Evolutionary conservation across 2,329 filamentous ascomycete genomes (phyloP).

Genomic region (Dactylellina cionopaga): DNA sequence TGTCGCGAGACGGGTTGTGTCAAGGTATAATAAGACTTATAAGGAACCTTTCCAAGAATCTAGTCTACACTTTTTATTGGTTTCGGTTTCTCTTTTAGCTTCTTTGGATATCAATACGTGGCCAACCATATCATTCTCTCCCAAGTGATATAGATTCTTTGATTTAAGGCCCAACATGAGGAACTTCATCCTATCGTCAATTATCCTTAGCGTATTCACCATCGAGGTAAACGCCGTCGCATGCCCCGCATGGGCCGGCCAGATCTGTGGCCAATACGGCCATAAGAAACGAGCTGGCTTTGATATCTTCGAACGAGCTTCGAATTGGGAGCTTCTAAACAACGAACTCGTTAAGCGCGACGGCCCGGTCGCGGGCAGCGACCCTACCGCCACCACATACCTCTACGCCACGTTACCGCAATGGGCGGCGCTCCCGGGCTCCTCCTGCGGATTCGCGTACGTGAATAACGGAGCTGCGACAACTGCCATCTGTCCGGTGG

Average conservation of each 20-base stretch:
- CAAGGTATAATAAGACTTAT: slow-evolving; percentile 9
- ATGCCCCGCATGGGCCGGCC: slow-evolving; percentile 32
- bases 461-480: slow-evolving; percentile 28
- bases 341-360: slow-evolving; percentile 23
- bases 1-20: background rate
- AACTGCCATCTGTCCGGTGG: slow-evolving; percentile 37
- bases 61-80: background rate
- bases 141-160: background rate
- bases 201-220: slow-evolving; percentile 1
- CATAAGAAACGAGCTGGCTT: slow-evolving; percentile 32
- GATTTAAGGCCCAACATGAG: slow-evolving; percentile 7
- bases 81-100: background rate
- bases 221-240: slow-evolving; percentile 6
- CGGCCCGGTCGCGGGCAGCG: slow-evolving; percentile 22
- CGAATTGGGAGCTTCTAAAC: slow-evolving; percentile 28
- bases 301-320: slow-evolving; percentile 8
- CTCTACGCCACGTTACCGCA: slow-evolving; percentile 27
- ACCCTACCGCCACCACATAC: slow-evolving; percentile 36
- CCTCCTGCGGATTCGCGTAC: slow-evolving; percentile 31
- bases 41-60: slow-evolving; percentile 8
- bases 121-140: background rate
- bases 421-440: slow-evolving; percentile 37
- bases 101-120: slow-evolving; percentile 14
- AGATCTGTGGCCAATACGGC: slow-evolving; percentile 24
- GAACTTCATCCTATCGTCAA: background rate